phyloP scores from a whole-genome alignment of 176 grass and related monocot species.

The Oryza brachyantha region DNA sequence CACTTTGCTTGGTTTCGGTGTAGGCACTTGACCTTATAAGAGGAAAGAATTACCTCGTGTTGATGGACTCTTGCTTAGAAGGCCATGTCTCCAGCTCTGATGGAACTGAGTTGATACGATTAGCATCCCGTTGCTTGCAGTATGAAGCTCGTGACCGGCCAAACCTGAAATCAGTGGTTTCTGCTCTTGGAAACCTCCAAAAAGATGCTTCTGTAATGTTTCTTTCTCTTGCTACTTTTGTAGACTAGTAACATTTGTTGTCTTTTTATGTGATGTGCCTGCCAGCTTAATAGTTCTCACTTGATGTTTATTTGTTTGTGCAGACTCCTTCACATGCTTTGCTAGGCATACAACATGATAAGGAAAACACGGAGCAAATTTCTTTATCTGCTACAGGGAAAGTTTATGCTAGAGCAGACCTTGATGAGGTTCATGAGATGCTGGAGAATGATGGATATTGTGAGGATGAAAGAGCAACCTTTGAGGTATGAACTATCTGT shows the following conservation, averaged over 20 bases:
- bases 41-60: conserved; percentile 57
- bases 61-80: conserved; percentile 95
- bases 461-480: conserved; percentile 52
- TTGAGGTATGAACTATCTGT: conserved; percentile 49
- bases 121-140: conserved; percentile 77
- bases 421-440: conserved; percentile 56
- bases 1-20: conserved; percentile 4
- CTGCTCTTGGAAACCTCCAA: conserved; percentile 62
- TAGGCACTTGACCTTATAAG: conserved; percentile 88
- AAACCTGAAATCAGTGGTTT: conserved; percentile 68
- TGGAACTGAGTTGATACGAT: conserved; percentile 69
- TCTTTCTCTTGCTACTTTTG: conserved; percentile 9
- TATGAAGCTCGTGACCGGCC: conserved; percentile 81
- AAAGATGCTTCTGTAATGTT: conserved; percentile 72
- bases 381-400: conserved; percentile 53
- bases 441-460: conserved; percentile 59
- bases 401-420: conserved; percentile 62
- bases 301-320: conserved; percentile 10
- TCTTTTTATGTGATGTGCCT: not conserved
- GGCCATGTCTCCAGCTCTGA: conserved; percentile 73
- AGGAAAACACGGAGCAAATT: conserved; percentile 27
- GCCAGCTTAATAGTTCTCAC: conserved; percentile 13
- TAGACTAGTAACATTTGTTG: not conserved
- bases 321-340: conserved; percentile 63
- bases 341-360: conserved; percentile 49